A percentile compares a stretch with the other conserved stretches of the same genome.
These are phyloP conservation scores for Cryptococcus sp. DNA, from an alignment of 1,284 basidiomycete genomes.

Conservation along the genomic window DNA sequence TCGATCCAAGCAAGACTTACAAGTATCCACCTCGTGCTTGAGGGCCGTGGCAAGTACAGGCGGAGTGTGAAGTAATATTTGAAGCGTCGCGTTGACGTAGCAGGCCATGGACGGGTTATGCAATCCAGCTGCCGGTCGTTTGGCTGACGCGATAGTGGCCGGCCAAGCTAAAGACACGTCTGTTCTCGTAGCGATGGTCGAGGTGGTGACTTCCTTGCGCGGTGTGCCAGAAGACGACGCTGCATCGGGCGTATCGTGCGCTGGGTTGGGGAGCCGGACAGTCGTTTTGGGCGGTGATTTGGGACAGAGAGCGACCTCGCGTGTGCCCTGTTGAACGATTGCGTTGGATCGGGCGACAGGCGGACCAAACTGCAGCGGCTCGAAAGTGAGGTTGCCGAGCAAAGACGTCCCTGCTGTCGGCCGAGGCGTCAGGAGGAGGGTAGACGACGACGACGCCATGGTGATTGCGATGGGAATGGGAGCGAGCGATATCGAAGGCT, in stretches of 20 bases:
- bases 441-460: no score
- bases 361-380: slow-evolving; percentile 4
- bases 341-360: background rate
- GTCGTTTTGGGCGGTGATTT: background rate
- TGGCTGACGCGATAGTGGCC: background rate
- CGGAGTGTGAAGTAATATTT: slow-evolving; percentile 90
- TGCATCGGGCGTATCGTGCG: background rate
- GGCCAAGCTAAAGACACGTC: slow-evolving; percentile 20
- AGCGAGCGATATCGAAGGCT: no score
- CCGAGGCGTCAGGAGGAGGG: no score
- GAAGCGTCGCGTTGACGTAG: slow-evolving; percentile 91
- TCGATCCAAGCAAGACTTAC: slow-evolving; percentile 41
- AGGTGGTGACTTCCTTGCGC: no score
- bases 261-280: background rate
- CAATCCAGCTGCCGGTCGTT: slow-evolving; percentile 54
- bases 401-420: no score
- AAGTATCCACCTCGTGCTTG: slow-evolving; percentile 54
- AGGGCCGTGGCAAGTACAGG: slow-evolving; percentile 70
- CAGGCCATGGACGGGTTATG: slow-evolving; percentile 94
- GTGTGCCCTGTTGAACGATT: background rate
- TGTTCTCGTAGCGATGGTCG: no score
- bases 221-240: no score
- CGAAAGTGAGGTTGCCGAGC: background rate
- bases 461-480: no score
- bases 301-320: slow-evolving; percentile 1